Base-by-base conservation (phyloP, 305 asterid genomes). In the Nicotiana rustica region DNA sequence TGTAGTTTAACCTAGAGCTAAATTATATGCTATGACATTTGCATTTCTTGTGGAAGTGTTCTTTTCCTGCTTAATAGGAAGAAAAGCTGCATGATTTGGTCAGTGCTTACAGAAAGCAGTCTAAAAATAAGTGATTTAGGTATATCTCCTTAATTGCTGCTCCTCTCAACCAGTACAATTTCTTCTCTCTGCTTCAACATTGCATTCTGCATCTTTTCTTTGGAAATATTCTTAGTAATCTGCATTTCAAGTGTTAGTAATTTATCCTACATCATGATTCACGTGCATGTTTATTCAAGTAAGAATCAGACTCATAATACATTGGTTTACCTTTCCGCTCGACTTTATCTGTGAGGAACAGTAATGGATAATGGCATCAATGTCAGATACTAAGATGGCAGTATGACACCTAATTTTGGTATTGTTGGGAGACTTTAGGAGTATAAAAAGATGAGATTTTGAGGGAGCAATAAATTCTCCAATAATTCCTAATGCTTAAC, bases 181-280 rank as follows among this genome's bases (percentile, higher is more conserved):
- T 73, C 79, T 73, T 49, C 64, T 73, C 44, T 73, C 41, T 25
- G 41, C 64, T 13, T 71, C 61, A 47, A 73, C 25, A 73, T 73
- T 21, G 14, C 64, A 49, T 25, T 49, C 38, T 49, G 52, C 14
- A 25, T 36, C 79, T 47, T 49, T 13, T 9, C 44, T 49, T 25
- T 25, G 0, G 2, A 13, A 1, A 25, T 25, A 49, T 25, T 73
- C 79, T 21, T 73, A 13, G 64, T 49, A 25, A 15, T 73, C 19
- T 73, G 10, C 79, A 73, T 18, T 21, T 73, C 38, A 47, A 3
- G 64, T 49, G 79, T 25, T 49, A 70, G 13, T 47, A 71, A 47
- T 10, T n/a, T 47, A 73, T 25, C 79, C 62, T 73, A 6, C 44
- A 14, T 47, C 79, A 73, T 14, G 79, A 71, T 71, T 71, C 38